A percentile compares a stretch with the other conserved stretches of the same genome.
phyloP scores from a whole-genome alignment of 345 rosid species.

The Erodium maritimum region DNA sequence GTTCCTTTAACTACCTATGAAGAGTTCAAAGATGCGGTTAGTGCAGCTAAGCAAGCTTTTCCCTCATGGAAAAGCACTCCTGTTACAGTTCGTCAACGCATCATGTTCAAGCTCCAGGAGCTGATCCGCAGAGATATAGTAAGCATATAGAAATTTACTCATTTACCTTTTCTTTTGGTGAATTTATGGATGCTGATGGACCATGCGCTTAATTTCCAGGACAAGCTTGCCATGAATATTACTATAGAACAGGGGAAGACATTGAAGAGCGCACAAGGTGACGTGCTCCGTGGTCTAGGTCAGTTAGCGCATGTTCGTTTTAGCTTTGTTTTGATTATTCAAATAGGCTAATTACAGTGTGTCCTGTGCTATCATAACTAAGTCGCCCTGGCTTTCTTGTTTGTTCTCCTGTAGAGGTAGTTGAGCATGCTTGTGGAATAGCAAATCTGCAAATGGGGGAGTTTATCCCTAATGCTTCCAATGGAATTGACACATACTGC shows the following conservation, averaged over 20 bases:
- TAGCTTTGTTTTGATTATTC: constrained; percentile 4
- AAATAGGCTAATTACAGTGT: neutral
- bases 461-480: constrained; percentile 28
- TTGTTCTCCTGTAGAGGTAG: constrained; percentile 26
- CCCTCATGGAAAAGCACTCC: constrained; percentile 48
- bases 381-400: neutral
- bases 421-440: constrained; percentile 44
- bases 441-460: constrained; percentile 38
- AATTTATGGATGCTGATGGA: neutral
- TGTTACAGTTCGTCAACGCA: constrained; percentile 37
- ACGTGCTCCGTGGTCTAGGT: constrained; percentile 39
- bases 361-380: neutral
- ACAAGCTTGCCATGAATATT: constrained; percentile 43
- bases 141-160: constrained; percentile 3
- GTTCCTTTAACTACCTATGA: constrained; percentile 51
- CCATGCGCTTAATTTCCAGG: constrained; percentile 18
- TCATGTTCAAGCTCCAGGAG: constrained; percentile 63
- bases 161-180: neutral
- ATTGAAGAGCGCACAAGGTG: constrained; percentile 31
- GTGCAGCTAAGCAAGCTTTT: constrained; percentile 58
- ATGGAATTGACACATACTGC: constrained; percentile 33
- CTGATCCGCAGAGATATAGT: constrained; percentile 54
- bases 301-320: constrained; percentile 11
- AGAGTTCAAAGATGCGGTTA: constrained; percentile 56
- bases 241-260: constrained; percentile 51